Conservation (phyloP, 352 stramenopile species). For the Pythium grandisporangium region DNA sequence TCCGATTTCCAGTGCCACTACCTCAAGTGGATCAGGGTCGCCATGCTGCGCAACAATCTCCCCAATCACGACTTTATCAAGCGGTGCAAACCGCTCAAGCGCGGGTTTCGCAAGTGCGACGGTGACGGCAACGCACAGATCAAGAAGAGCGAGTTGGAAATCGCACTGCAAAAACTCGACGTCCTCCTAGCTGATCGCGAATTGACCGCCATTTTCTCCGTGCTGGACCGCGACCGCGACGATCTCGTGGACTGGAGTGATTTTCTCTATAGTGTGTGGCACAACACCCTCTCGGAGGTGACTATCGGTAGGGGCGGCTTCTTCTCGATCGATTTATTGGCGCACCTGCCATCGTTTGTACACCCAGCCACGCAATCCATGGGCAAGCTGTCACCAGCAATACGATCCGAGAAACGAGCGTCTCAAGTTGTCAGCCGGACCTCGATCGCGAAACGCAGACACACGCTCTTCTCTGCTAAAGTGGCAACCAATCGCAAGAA, state of each 20-base stretch:
- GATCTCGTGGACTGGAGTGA: conserved; percentile 34
- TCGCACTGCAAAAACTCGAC: conserved; percentile 45
- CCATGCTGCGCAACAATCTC: conserved; percentile 6
- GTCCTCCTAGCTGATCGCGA: conserved; percentile 20
- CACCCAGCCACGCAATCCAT: conserved; percentile 5
- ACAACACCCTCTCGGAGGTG: conserved; percentile 11
- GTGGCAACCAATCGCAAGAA: too few relatives aligned
- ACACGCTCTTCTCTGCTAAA: too few relatives aligned
- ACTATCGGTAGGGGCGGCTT: conserved; percentile 7
- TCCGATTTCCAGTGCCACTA: conserved; percentile 14
- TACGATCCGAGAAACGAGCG: too few relatives aligned
- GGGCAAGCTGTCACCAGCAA: too few relatives aligned
- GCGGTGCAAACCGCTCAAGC: conserved; percentile 31
- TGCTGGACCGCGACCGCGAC: conserved; percentile 25
- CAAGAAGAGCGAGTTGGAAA: conserved; percentile 29
- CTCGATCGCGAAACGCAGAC: too few relatives aligned
- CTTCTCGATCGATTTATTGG: conserved; percentile 34
- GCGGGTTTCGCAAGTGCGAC: conserved; percentile 30
- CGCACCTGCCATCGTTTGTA: conserved; percentile 29
- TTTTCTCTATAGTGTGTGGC: conserved; percentile 27
- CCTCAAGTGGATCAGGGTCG: conserved; percentile 10
- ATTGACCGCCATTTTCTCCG: conserved; percentile 15
- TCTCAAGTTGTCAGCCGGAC: too few relatives aligned
- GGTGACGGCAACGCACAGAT: conserved; percentile 23
- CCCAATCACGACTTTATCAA: conserved; percentile 21